Conservation (phyloP, 768 basidiomycete species). For the Agrocybe pediades region DNA sequence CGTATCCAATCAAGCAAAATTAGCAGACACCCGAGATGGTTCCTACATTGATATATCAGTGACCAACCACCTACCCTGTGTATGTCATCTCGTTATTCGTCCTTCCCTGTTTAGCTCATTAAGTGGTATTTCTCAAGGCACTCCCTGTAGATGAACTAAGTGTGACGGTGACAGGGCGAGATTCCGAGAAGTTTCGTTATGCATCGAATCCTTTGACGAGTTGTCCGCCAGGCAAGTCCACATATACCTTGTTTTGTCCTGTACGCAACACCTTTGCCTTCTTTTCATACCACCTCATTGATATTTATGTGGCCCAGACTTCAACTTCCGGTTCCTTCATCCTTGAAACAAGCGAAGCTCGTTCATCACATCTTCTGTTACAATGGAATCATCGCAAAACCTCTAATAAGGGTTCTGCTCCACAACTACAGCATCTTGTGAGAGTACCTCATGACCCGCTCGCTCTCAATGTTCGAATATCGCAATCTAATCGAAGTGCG, state of each 20-base stretch:
- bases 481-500: conserved; percentile 54
- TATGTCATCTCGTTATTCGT: conserved; percentile 37
- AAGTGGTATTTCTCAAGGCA: conserved; percentile 49
- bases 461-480: conserved; percentile 64
- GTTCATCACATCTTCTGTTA: conserved; percentile 62
- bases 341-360: conserved; percentile 69
- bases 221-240: conserved; percentile 61
- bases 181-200: conserved; percentile 61
- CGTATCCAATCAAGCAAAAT: conserved; percentile 45
- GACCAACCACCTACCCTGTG: conserved; percentile 74
- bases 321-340: conserved; percentile 69
- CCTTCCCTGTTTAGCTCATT: conserved; percentile 4
- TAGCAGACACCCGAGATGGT: conserved; percentile 67
- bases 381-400: conserved; percentile 59
- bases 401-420: conserved; percentile 28
- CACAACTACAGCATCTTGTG: conserved; percentile 41
- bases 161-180: conserved; percentile 62
- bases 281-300: not conserved
- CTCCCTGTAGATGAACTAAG: conserved; percentile 64
- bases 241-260: conserved; percentile 65
- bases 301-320: conserved; percentile 63
- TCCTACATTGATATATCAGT: conserved; percentile 61
- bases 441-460: conserved; percentile 62
- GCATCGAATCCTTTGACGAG: conserved; percentile 38
- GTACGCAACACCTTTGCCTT: conserved; percentile 42